phyloP scores from a whole-genome alignment of 192 early-diverging fungal species.

The Haplosporangium gracile region DNA sequence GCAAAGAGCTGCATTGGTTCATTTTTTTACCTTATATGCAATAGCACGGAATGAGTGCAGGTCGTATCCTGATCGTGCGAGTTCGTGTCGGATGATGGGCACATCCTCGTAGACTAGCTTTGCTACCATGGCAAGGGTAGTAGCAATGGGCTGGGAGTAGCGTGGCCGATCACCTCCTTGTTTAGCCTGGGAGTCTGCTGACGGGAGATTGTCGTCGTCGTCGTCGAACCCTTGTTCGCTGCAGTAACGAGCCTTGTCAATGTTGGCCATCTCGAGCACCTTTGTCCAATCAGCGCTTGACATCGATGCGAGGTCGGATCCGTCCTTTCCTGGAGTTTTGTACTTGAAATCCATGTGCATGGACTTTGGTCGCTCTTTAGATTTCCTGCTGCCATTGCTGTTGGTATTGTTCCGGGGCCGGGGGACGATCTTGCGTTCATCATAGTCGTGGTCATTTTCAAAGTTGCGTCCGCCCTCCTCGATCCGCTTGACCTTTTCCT shows the following conservation, averaged over 20 bases:
- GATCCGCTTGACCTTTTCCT: slow-evolving; percentile 45
- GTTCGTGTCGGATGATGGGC: slow-evolving; percentile 63
- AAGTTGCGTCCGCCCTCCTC: slow-evolving; percentile 51
- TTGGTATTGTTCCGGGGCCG: slow-evolving; percentile 13
- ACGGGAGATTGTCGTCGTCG: neutral
- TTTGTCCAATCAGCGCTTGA: slow-evolving; percentile 39
- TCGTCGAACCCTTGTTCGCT: slow-evolving; percentile 3
- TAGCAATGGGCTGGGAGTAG: slow-evolving; percentile 63
- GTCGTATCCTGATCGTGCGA: slow-evolving; percentile 64
- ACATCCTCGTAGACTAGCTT: slow-evolving; percentile 68
- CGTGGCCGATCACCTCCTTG: slow-evolving; percentile 37
- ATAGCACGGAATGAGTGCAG: slow-evolving; percentile 64
- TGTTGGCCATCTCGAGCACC: slow-evolving; percentile 46
- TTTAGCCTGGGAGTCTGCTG: neutral
- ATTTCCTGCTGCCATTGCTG: slow-evolving; percentile 3
- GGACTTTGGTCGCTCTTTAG: slow-evolving; percentile 32
- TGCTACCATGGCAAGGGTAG: slow-evolving; percentile 62
- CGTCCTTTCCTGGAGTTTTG: slow-evolving; percentile 30
- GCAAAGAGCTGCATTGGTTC: neutral
- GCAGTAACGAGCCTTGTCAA: slow-evolving; percentile 38
- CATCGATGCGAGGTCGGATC: slow-evolving; percentile 47
- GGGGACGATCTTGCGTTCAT: slow-evolving; percentile 25
- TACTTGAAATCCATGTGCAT: slow-evolving; percentile 44
- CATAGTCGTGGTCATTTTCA: slow-evolving; percentile 48
- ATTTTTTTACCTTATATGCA: slow-evolving; percentile 62